Evolutionary conservation across 805 yeast species (phyloP).

Genomic region (Saturnispora halmiae): DNA sequence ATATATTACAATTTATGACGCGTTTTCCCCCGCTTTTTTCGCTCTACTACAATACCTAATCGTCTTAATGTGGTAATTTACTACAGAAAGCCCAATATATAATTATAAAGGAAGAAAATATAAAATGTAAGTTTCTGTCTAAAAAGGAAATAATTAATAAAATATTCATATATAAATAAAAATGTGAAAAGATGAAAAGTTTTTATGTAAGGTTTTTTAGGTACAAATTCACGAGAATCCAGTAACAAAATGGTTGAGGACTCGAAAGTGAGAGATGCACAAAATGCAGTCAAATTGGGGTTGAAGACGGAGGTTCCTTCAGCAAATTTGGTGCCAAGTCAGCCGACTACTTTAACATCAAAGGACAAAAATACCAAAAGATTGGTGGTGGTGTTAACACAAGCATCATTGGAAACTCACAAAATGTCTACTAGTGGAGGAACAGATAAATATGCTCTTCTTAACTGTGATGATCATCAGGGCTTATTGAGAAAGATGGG

Average conservation of each 20-base stretch:
- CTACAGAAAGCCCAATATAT: too few species aligned
- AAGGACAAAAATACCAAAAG: conserved; percentile 82
- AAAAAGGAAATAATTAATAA: too few species aligned
- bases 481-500: conserved; percentile 93
- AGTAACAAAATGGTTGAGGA: conserved; percentile 34
- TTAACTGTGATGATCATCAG: conserved; percentile 98
- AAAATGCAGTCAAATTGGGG: conserved; percentile 17
- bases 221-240: too few species aligned
- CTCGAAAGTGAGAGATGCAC: conserved; percentile 39
- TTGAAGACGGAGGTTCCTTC: conserved; percentile 25
- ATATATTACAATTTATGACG: not conserved
- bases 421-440: conserved; percentile 68
- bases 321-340: conserved; percentile 79
- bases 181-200: too few species aligned
- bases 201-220: too few species aligned
- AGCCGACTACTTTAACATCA: conserved; percentile 72
- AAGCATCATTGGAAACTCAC: conserved; percentile 93
- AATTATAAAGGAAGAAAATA: too few species aligned
- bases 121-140: too few species aligned
- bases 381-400: conserved; percentile 87
- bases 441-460: conserved; percentile 85
- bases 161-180: too few species aligned
- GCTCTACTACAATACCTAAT: too few species aligned
- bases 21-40: too few species aligned
- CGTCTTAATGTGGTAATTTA: too few species aligned